A percentile compares a stretch with the other conserved stretches of the same genome.
phyloP scores from a whole-genome alignment of 139 green algal species.

The Coccomyxa sp. region DNA sequence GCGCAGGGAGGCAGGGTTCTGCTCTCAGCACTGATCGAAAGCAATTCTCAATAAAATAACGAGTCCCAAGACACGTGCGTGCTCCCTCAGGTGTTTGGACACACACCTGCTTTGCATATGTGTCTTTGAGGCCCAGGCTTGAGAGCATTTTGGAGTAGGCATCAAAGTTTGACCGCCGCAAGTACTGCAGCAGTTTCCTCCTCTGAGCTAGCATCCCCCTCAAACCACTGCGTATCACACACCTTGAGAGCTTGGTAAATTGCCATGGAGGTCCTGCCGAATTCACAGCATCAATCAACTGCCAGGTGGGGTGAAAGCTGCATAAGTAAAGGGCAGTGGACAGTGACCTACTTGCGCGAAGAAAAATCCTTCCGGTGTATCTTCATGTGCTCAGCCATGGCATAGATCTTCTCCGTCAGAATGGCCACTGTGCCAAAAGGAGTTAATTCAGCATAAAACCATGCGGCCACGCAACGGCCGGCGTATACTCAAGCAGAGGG shows the following conservation, averaged over 20 bases:
- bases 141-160: conserved; percentile 38
- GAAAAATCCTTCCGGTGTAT: conserved; percentile 42
- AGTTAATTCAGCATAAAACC: background rate
- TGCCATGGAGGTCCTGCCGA: background rate
- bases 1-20: too few species aligned
- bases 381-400: conserved; percentile 39
- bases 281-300: background rate
- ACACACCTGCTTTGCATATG: conserved; percentile 39
- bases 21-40: too few species aligned
- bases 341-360: conserved; percentile 14
- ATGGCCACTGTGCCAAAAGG: conserved; percentile 26
- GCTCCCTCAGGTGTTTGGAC: too few species aligned
- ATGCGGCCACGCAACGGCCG: background rate
- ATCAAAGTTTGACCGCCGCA: conserved; percentile 53
- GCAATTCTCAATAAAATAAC: too few species aligned
- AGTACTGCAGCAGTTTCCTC: conserved; percentile 50
- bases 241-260: background rate
- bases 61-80: too few species aligned
- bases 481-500: background rate
- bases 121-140: conserved; percentile 49
- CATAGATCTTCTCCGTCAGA: conserved; percentile 40
- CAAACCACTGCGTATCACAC: conserved; percentile 28
- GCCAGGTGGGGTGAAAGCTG: background rate
- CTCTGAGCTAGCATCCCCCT: conserved; percentile 44
- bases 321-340: background rate